These are phyloP conservation scores for Verruconis gallopava DNA, from an alignment of 2,329 filamentous ascomycete species.

Conservation along the genomic window DNA sequence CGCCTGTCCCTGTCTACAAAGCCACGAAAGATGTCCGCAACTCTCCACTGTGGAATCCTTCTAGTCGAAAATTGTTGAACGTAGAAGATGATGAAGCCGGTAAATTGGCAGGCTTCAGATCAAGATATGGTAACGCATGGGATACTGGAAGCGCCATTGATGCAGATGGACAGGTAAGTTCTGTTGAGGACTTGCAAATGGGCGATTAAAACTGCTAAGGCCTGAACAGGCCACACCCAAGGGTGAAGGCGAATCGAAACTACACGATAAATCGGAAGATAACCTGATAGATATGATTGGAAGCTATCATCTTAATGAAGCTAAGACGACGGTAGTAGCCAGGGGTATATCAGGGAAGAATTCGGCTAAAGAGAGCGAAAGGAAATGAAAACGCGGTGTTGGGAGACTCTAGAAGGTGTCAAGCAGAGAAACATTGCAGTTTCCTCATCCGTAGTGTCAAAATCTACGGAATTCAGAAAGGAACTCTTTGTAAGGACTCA, in stretches of 20 bases:
- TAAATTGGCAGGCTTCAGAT: conserved; percentile 71
- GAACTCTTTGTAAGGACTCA: no score
- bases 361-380: no score
- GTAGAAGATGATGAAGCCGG: conserved; percentile 94
- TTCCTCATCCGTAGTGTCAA: no score
- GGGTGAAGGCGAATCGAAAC: not conserved
- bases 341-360: not conserved
- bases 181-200: no score
- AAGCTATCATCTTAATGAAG: no score
- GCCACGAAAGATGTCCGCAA: conserved; percentile 77
- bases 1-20: conserved; percentile 49
- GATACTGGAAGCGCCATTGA: conserved; percentile 42
- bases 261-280: not conserved
- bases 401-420: no score
- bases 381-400: no score
- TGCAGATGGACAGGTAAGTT: not conserved
- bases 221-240: not conserved
- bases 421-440: no score
- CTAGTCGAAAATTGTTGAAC: conserved; percentile 65
- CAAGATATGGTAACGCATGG: conserved; percentile 71
- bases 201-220: no score
- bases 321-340: not conserved
- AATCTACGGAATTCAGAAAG: no score
- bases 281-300: not conserved
- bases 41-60: conserved; percentile 82